These are phyloP conservation scores for Monosporozyma siamensis DNA, from an alignment of 805 yeast species.

Conservation along the genomic window DNA sequence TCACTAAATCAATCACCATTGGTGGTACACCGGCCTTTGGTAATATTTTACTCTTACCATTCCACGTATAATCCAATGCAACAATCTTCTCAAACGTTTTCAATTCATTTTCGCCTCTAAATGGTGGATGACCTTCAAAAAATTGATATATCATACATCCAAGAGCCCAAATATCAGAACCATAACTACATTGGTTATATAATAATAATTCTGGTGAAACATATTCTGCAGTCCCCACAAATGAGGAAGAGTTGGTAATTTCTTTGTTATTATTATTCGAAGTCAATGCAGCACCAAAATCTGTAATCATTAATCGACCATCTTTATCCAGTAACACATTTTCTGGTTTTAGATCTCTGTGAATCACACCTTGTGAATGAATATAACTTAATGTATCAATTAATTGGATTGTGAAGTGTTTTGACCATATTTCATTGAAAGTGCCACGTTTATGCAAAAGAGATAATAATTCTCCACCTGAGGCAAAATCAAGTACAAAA, in stretches of 20 bases:
- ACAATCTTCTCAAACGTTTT: slow-evolving; percentile 85
- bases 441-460: slow-evolving; percentile 72
- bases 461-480: slow-evolving; percentile 86
- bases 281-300: slow-evolving; percentile 91
- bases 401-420: slow-evolving; percentile 76
- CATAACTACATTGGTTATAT: slow-evolving; percentile 71
- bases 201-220: slow-evolving; percentile 86
- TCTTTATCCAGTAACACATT: slow-evolving; percentile 78
- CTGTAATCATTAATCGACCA: slow-evolving; percentile 85
- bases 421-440: slow-evolving; percentile 61
- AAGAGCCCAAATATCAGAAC: slow-evolving; percentile 87
- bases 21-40: slow-evolving; percentile 38
- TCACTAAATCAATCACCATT: slow-evolving; percentile 54
- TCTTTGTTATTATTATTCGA: slow-evolving; percentile 4
- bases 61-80: slow-evolving; percentile 61
- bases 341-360: slow-evolving; percentile 92
- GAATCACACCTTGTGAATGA: slow-evolving; percentile 83
- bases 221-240: slow-evolving; percentile 96
- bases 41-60: slow-evolving; percentile 18
- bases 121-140: slow-evolving; percentile 78
- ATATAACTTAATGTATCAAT: slow-evolving; percentile 87
- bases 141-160: slow-evolving; percentile 85
- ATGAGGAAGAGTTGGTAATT: slow-evolving; percentile 44
- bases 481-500: slow-evolving; percentile 89
- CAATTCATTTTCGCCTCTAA: slow-evolving; percentile 78